Evolutionary conservation across 257 asterid species (phyloP), one percentile per base, ranked within the genome.

Genomic region (Penstemon eatonii): DNA sequence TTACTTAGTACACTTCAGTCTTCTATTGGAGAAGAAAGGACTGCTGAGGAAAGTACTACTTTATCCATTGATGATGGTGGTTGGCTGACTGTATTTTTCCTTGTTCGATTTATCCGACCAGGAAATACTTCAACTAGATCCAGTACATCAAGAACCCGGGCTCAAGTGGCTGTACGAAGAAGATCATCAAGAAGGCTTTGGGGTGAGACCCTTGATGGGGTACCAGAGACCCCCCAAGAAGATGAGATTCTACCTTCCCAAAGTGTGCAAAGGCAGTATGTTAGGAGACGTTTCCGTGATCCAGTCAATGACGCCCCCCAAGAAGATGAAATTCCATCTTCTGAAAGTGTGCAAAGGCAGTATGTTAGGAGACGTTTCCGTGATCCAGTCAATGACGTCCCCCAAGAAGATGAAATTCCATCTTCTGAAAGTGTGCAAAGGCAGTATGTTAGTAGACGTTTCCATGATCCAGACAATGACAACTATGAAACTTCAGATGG

Each of bases 1-100:
- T 60, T 92, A 65, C 77, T 87, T 8, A 92, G 96, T 57, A 84
- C 94, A 7, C 81, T 92, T 64, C 90, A 84, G 58, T 84, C 98
- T 43, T 80, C 96, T 3, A 39, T 89, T 13, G 90, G 89, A 61
- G 68, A 56, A 38, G 96, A 87, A 53, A 92, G 86, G 66, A 84
- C 82, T 56, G 70, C 76, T 1, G 87, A 84, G 6, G 91, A 83
- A 5, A 81, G 85, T 70, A 75, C 33, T 25, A 25, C 82, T 49
- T 67, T 81, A 65, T 70, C 94, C 37, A 51, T 84, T 7, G 94
- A 84, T 12, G 95, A 86, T 9, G 92, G 93, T 42, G 84, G 91
- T 50, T 80, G 82, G 90, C 77, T 87, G 8, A 84, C 96, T 4
- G 86, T 87, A 8, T 86, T 83, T 57, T 79, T 91, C 61, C 88